Evolutionary conservation across 164 flowering plant species (phyloP).

Genomic region (Nymphaea thermarum): DNA sequence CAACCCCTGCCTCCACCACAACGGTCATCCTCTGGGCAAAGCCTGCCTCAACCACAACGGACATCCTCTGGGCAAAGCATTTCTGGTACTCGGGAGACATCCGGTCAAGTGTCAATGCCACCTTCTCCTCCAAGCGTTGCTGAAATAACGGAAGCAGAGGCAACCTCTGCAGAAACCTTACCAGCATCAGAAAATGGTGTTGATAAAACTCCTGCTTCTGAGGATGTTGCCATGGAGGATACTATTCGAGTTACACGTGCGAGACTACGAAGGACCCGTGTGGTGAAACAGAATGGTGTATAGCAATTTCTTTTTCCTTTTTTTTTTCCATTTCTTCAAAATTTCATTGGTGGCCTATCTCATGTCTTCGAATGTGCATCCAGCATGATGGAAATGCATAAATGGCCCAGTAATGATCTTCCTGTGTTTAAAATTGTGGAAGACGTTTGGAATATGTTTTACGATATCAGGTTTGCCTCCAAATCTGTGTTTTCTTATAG

Average conservation of each 20-base stretch:
- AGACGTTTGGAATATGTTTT: neutral
- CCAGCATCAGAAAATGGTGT: conserved; percentile 14
- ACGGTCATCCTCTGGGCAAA: conserved; percentile 12
- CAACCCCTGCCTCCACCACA: conserved; percentile 1
- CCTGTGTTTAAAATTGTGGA: neutral
- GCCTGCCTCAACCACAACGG: conserved; percentile 9
- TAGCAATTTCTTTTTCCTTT: neutral
- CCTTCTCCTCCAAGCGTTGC: conserved; percentile 13
- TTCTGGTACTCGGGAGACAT: conserved; percentile 7
- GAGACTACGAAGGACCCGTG: conserved; percentile 47
- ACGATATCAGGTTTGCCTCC: too few relatives aligned
- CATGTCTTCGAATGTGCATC: neutral
- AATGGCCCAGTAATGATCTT: neutral
- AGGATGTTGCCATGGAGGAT: conserved; percentile 55
- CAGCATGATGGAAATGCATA: neutral
- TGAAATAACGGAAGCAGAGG: conserved; percentile 25
- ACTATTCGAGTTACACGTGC: conserved; percentile 44
- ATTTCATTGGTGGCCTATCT: neutral
- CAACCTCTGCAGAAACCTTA: conserved; percentile 12
- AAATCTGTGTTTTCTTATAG: neutral
- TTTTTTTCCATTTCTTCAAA: too few relatives aligned
- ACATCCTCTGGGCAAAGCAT: conserved; percentile 10
- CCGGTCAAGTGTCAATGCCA: conserved; percentile 1
- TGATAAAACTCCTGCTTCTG: conserved; percentile 17
- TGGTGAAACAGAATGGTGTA: neutral